Conservation (phyloP, 1,284 basidiomycete species). For the Trametes versicolor region DNA sequence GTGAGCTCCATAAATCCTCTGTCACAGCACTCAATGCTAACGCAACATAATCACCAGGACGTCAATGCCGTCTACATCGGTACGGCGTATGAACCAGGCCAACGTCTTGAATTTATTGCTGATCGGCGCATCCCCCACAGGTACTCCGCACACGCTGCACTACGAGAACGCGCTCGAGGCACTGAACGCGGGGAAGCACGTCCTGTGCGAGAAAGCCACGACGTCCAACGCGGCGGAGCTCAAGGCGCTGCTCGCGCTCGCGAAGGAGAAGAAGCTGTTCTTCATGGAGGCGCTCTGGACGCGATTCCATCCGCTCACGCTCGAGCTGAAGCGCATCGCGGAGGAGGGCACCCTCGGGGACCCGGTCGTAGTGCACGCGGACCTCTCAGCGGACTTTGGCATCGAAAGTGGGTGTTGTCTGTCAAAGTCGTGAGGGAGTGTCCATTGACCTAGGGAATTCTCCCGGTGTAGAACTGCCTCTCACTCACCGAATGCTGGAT, state of each 20-base stretch:
- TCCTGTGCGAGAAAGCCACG: conserved; percentile 88
- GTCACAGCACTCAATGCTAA: not conserved
- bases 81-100: too few relatives aligned
- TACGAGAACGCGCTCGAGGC: conserved; percentile 83
- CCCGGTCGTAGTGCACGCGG: conserved; percentile 73
- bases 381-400: conserved; percentile 78
- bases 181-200: conserved; percentile 84
- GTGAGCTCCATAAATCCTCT: conserved; percentile 47
- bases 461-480: conserved; percentile 62
- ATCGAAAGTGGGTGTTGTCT: conserved; percentile 66
- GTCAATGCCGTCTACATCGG: conserved; percentile 87
- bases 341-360: conserved; percentile 70
- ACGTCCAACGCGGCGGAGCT: conserved; percentile 74
- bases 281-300: conserved; percentile 93
- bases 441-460: not conserved
- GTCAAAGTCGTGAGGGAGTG: not conserved
- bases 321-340: conserved; percentile 72
- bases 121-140: conserved; percentile 46
- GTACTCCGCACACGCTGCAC: conserved; percentile 90
- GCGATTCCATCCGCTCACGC: conserved; percentile 75
- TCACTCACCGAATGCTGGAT: conserved; percentile 81
- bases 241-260: conserved; percentile 73
- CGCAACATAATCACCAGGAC: conserved; percentile 58
- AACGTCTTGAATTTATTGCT: too few relatives aligned
- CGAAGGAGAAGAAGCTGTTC: conserved; percentile 82